A percentile compares a stretch with the other conserved stretches of the same genome.
phyloP scores from a whole-genome alignment of 1,284 basidiomycete genomes.

The Psilocybe mexicana region DNA sequence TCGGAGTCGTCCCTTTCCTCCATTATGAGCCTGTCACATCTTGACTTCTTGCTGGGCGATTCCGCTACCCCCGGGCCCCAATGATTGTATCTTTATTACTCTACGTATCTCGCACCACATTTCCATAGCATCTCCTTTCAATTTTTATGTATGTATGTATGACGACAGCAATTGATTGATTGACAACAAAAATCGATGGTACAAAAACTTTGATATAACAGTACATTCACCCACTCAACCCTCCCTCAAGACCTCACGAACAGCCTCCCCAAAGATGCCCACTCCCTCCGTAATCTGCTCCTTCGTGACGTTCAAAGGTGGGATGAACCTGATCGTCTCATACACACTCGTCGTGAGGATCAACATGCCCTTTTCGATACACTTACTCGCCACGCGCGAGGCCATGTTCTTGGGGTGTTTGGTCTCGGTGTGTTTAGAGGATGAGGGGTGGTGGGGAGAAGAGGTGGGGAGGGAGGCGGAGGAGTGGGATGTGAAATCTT shows the following conservation, averaged over 20 bases:
- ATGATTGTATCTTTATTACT: too few species aligned
- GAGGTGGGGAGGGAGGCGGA: constrained; percentile 23
- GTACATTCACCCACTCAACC: constrained; percentile 25
- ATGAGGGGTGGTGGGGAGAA: constrained; percentile 39
- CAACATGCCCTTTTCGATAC: constrained; percentile 82
- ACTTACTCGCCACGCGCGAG: constrained; percentile 75
- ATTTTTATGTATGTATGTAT: too few species aligned
- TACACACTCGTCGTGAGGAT: constrained; percentile 81
- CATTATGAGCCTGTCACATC: too few species aligned
- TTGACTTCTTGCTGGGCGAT: too few species aligned
- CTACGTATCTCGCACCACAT: too few species aligned
- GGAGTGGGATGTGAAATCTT: constrained; percentile 7
- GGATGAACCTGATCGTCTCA: constrained; percentile 76
- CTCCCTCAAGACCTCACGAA: constrained; percentile 43
- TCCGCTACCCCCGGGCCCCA: too few species aligned
- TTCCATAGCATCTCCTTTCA: too few species aligned
- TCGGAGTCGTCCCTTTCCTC: too few species aligned
- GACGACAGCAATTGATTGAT: too few species aligned
- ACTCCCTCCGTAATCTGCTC: constrained; percentile 44
- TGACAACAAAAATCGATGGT: too few species aligned
- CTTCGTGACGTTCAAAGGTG: constrained; percentile 44
- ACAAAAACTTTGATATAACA: too few species aligned
- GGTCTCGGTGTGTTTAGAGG: constrained; percentile 21
- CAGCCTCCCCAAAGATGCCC: constrained; percentile 44
- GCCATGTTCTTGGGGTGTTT: constrained; percentile 67